Conservation (phyloP, 768 basidiomycete genomes). For the Macrolepiota dolichaula region DNA sequence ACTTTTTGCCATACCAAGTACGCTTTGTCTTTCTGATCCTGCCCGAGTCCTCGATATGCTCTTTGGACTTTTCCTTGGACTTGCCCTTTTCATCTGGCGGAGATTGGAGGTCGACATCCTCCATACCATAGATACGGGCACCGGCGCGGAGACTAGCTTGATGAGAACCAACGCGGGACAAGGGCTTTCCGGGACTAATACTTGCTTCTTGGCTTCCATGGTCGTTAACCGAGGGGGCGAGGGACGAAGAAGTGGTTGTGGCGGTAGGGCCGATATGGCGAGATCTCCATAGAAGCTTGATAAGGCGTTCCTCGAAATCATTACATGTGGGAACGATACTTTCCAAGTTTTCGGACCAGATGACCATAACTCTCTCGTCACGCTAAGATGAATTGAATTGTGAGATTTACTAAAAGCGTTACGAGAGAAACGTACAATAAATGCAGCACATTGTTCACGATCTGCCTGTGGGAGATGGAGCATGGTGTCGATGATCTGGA, state of each 20-base stretch:
- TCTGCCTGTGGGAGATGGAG: slow-evolving; percentile 74
- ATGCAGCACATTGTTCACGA: slow-evolving; percentile 85
- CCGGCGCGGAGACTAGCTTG: neutral
- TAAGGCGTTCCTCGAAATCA: slow-evolving; percentile 75
- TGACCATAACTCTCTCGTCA: slow-evolving; percentile 79
- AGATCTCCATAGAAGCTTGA: slow-evolving; percentile 75
- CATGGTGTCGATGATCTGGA: slow-evolving; percentile 82
- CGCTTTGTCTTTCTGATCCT: slow-evolving; percentile 32
- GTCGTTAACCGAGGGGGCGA: slow-evolving; percentile 9
- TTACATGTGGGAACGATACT: slow-evolving; percentile 69
- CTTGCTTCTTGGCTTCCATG: slow-evolving; percentile 1
- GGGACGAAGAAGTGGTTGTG: slow-evolving; percentile 13
- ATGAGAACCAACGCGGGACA: neutral
- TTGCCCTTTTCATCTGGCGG: neutral
- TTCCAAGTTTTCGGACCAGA: slow-evolving; percentile 82
- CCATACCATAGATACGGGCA: slow-evolving; percentile 1
- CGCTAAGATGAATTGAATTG: slow-evolving; percentile 38
- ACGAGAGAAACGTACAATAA: slow-evolving; percentile 52
- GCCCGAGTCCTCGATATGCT: slow-evolving; percentile 1
- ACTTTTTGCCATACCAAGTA: slow-evolving; percentile 61
- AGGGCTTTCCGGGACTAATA: neutral
- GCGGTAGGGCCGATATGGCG: slow-evolving; percentile 23
- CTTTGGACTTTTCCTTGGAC: slow-evolving; percentile 2
- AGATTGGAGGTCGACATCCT: neutral
- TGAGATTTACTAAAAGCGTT: neutral